A percentile compares a stretch with the other conserved stretches of the same genome.
phyloP scores from a whole-genome alignment of 1,139 yeast species.

The Kodamaea suecica region DNA sequence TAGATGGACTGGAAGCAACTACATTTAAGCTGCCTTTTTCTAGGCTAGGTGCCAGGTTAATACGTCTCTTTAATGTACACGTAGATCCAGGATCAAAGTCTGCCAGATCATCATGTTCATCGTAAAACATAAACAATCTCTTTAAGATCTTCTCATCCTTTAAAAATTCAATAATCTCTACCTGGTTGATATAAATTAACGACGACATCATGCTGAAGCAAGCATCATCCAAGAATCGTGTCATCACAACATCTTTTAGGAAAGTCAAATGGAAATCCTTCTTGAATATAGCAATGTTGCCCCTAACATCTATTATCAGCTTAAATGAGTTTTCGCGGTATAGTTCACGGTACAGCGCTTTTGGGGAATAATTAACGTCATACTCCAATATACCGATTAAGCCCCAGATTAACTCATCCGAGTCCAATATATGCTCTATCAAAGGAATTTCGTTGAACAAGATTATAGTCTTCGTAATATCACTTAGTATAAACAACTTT shows the following conservation, averaged over 20 bases:
- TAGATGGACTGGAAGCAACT: too few relatives aligned
- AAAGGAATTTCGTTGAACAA: conserved; percentile 69
- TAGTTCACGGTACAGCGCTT: conserved; percentile 75
- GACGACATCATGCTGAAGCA: conserved; percentile 63
- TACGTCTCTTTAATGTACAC: too few relatives aligned
- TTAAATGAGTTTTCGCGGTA: conserved; percentile 61
- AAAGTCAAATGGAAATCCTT: conserved; percentile 76
- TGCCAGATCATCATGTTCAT: conserved; percentile 12
- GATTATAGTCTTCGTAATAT: conserved; percentile 65
- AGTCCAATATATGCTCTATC: conserved; percentile 59
- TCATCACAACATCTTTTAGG: conserved; percentile 81
- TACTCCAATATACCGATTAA: conserved; percentile 85
- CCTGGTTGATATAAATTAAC: conserved; percentile 66
- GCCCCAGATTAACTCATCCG: conserved; percentile 58
- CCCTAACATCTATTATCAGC: conserved; percentile 57
- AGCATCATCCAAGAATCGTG: conserved; percentile 77
- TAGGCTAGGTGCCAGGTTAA: too few relatives aligned
- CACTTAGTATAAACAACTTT: conserved; percentile 63
- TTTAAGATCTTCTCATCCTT: conserved; percentile 51
- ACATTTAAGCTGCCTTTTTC: too few relatives aligned
- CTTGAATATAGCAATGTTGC: conserved; percentile 56
- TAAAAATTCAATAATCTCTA: conserved; percentile 64
- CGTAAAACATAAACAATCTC: conserved; percentile 57
- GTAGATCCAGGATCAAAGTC: too few relatives aligned
- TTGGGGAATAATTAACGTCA: conserved; percentile 81